Evolutionary conservation across 208 protist species (phyloP).

Genomic region (Hexamita inflata): DNA sequence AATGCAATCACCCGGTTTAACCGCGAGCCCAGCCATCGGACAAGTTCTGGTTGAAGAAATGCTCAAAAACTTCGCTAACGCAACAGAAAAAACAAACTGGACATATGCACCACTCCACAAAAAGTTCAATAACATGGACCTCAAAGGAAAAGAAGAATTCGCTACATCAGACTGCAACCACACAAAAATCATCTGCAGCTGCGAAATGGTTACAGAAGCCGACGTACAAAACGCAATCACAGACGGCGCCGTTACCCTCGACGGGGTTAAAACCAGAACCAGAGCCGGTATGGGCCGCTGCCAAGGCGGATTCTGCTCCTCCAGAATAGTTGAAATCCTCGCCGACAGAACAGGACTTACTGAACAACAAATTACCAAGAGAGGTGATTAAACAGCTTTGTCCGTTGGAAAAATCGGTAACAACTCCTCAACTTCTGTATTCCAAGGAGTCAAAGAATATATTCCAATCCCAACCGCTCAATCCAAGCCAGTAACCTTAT

Average conservation of each 20-base stretch:
- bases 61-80: too few relatives aligned
- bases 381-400: too few relatives aligned
- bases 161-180: background rate
- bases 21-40: slow-evolving; percentile 30
- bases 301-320: slow-evolving; percentile 32
- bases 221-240: slow-evolving; percentile 33
- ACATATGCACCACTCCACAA: background rate
- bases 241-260: slow-evolving; percentile 18
- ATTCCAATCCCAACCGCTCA: too few relatives aligned
- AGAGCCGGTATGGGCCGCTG: slow-evolving; percentile 30
- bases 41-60: background rate
- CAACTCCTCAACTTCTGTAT: too few relatives aligned
- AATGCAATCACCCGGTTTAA: slow-evolving; percentile 36
- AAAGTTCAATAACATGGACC: slow-evolving; percentile 1
- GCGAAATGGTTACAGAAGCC: slow-evolving; percentile 31
- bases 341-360: slow-evolving; percentile 4
- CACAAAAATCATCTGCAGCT: slow-evolving; percentile 31
- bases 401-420: too few relatives aligned
- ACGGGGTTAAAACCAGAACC: slow-evolving; percentile 29
- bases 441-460: too few relatives aligned
- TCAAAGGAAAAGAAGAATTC: background rate
- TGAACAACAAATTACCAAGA: background rate
- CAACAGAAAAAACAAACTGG: background rate
- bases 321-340: slow-evolving; percentile 11
- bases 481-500: too few relatives aligned